A percentile compares a stretch with the other conserved stretches of the same genome.
These are phyloP conservation scores for Fomitopsis palustris DNA, from an alignment of 1,284 basidiomycete species.

Conservation along the genomic window DNA sequence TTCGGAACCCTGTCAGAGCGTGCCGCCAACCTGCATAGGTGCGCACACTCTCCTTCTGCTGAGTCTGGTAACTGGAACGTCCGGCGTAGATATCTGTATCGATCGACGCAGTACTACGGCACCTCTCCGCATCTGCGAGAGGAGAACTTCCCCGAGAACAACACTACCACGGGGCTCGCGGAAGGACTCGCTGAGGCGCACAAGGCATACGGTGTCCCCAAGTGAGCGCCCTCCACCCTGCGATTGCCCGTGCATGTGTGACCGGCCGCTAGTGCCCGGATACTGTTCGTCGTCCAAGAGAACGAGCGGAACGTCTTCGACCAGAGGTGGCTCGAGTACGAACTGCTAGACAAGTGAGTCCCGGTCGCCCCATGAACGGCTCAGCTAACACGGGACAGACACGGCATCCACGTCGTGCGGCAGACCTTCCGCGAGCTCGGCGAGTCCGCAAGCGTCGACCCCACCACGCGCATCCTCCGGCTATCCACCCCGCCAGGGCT, in stretches of 20 bases:
- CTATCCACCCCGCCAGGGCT: conserved; percentile 11
- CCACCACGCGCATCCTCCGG: conserved; percentile 20
- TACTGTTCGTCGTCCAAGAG: conserved; percentile 89
- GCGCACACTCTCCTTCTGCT: conserved; percentile 13
- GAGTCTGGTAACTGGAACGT: background rate
- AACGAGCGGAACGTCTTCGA: conserved; percentile 97
- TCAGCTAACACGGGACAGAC: conserved; percentile 38
- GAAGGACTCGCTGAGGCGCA: conserved; percentile 82
- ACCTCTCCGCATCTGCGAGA: conserved; percentile 50
- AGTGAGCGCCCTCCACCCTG: conserved; percentile 34
- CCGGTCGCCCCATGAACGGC: background rate
- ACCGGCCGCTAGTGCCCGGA: conserved; percentile 45
- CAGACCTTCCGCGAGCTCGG: conserved; percentile 74
- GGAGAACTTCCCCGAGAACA: conserved; percentile 72
- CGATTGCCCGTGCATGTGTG: background rate
- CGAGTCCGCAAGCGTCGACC: conserved; percentile 37
- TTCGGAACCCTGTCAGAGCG: conserved; percentile 84
- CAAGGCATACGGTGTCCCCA: conserved; percentile 59
- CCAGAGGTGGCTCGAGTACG: conserved; percentile 87
- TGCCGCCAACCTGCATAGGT: conserved; percentile 79
- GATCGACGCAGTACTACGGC: conserved; percentile 64
- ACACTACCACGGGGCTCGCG: conserved; percentile 69
- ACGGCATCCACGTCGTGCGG: conserved; percentile 71
- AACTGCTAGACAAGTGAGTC: conserved; percentile 69
- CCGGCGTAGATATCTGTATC: conserved; percentile 57